Conservation (phyloP, 106 monocot genomes). For the Dendrobium huoshanense region DNA sequence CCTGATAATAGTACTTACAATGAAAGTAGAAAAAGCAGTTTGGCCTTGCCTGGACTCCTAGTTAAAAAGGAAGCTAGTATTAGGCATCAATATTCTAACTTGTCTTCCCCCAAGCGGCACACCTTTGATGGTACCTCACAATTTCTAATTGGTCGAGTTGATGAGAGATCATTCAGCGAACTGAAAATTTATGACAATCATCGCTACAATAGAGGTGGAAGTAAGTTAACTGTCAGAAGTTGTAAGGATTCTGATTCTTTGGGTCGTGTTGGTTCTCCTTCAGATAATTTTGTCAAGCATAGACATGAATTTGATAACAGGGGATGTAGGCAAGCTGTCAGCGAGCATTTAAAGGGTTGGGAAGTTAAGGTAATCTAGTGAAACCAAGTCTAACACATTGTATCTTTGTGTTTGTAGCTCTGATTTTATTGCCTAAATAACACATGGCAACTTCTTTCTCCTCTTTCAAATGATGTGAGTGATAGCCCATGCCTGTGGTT, state of each 20-base stretch:
- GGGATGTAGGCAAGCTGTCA: slow-evolving; percentile 19
- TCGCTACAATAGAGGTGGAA: slow-evolving; percentile 10
- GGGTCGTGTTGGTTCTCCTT: slow-evolving; percentile 10
- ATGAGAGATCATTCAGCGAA: neutral
- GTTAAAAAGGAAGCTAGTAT: slow-evolving; percentile 11
- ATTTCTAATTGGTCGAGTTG: slow-evolving; percentile 10
- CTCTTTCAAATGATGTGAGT: neutral
- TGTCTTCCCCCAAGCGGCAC: slow-evolving; percentile 2
- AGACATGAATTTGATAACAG: slow-evolving; percentile 18
- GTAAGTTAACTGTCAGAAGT: slow-evolving; percentile 5
- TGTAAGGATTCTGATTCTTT: slow-evolving; percentile 1
- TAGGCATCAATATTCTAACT: slow-evolving; percentile 9
- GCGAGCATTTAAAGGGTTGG: slow-evolving; percentile 29
- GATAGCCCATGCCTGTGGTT: neutral
- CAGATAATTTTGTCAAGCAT: slow-evolving; percentile 16
- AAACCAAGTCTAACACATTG: slow-evolving; percentile 22
- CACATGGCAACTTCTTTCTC: neutral
- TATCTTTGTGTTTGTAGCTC: slow-evolving; percentile 18
- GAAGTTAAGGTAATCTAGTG: slow-evolving; percentile 50
- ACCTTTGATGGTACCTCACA: slow-evolving; percentile 7
- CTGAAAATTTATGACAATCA: slow-evolving; percentile 8
- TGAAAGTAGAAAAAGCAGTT: slow-evolving; percentile 11
- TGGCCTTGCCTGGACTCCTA: slow-evolving; percentile 8
- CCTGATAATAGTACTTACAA: neutral
- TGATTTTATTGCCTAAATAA: neutral